phyloP scores from a whole-genome alignment of 78 protist genomes.

The Capsaspora owczarzaki region DNA sequence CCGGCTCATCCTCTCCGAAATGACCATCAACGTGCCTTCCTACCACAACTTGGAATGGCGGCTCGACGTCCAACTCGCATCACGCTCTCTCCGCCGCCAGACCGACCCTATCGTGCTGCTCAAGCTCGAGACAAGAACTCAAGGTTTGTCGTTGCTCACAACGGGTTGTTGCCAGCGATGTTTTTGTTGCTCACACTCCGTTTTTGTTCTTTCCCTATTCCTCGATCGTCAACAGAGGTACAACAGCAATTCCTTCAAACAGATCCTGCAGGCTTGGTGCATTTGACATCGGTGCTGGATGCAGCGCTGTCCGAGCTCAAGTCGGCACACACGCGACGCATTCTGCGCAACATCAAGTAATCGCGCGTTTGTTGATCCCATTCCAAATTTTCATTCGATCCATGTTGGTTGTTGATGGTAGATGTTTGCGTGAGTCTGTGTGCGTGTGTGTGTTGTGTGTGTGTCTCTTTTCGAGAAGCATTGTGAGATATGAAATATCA shows the following conservation, averaged over 20 bases:
- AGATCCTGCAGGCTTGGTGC: neutral
- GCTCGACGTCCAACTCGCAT: neutral
- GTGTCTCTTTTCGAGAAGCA: too few species aligned
- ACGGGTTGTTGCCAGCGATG: neutral
- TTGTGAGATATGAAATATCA: too few species aligned
- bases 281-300: neutral
- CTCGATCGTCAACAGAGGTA: neutral
- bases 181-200: neutral
- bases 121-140: neutral
- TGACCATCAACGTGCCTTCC: neutral
- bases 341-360: constrained; percentile 7
- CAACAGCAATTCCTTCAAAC: neutral
- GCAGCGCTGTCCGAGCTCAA: constrained; percentile 3
- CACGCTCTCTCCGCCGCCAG: neutral
- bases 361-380: neutral
- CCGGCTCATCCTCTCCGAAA: neutral
- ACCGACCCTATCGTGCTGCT: neutral
- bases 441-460: too few species aligned
- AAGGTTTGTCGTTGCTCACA: neutral
- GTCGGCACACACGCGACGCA: neutral
- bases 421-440: too few species aligned
- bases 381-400: neutral
- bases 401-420: too few species aligned
- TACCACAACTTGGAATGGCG: neutral
- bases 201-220: neutral